Conservation (phyloP, 495 filamentous ascomycete genomes). For the Entonaema liquescens region DNA sequence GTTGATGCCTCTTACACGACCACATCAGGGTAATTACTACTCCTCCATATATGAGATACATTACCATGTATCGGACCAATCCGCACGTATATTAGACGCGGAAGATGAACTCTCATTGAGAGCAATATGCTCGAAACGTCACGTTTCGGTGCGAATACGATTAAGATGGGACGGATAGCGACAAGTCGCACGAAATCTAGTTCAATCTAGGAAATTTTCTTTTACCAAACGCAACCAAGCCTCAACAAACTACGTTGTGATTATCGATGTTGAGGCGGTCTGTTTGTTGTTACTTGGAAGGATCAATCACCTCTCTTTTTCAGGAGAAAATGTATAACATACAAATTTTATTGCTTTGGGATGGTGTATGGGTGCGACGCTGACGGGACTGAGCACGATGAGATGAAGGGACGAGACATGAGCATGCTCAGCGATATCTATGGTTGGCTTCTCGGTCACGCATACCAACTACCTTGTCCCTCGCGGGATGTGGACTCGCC, state of each 20-base stretch:
- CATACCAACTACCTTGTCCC: conserved; percentile 6
- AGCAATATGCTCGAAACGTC: background rate
- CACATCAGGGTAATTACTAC: background rate
- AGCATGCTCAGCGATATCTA: conserved; percentile 18
- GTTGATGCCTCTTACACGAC: background rate
- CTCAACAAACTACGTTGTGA: background rate
- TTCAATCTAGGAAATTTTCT: background rate
- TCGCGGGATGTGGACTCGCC: conserved; percentile 2
- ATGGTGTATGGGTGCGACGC: conserved; percentile 17
- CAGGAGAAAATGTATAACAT: conserved; percentile 36
- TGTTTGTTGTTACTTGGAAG: conserved; percentile 10
- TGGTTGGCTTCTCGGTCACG: conserved; percentile 17
- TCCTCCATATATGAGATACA: background rate
- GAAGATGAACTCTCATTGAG: background rate
- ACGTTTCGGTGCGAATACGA: background rate
- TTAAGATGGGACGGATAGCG: background rate
- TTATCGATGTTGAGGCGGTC: background rate
- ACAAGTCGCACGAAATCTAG: background rate
- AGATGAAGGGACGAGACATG: conserved; percentile 39
- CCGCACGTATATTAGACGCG: background rate
- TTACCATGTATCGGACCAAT: background rate
- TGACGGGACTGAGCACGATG: conserved; percentile 26
- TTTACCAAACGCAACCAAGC: background rate
- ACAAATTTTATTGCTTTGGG: conserved; percentile 22
- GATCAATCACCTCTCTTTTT: conserved; percentile 37